Conservation (phyloP, 2,329 filamentous ascomycete genomes). For the Ophiosphaerella narmari region DNA sequence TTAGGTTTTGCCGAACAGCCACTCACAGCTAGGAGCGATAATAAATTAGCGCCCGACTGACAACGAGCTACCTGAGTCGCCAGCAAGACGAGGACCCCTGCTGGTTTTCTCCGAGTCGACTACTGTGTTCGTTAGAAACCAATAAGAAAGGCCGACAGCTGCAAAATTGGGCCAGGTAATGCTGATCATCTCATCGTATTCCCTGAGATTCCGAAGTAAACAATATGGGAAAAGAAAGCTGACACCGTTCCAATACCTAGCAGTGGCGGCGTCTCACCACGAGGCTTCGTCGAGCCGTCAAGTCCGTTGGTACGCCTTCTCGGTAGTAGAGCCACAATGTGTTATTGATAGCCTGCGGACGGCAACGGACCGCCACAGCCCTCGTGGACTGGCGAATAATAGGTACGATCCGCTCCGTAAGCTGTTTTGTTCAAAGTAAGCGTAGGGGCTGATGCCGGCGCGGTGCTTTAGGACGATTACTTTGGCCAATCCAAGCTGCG, state of each 20-base stretch:
- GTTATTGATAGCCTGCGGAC: slow-evolving; percentile 35
- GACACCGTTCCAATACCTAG: slow-evolving; percentile 38
- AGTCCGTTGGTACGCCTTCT: slow-evolving; percentile 22
- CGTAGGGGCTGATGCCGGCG: slow-evolving; percentile 38
- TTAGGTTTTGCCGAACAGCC: slow-evolving; percentile 43
- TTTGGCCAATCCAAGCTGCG: slow-evolving; percentile 39
- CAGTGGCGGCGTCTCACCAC: slow-evolving; percentile 22
- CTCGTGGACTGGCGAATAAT: slow-evolving; percentile 37
- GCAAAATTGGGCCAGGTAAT: slow-evolving; percentile 36
- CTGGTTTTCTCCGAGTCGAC: slow-evolving; percentile 41
- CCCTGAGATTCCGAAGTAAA: slow-evolving; percentile 44
- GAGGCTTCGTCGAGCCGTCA: slow-evolving; percentile 23
- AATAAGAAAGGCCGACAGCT: slow-evolving; percentile 33
- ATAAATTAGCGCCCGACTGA: slow-evolving; percentile 43
- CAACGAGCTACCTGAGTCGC: slow-evolving; percentile 39
- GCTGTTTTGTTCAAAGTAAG: slow-evolving; percentile 37
- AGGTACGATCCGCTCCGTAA: slow-evolving; percentile 40
- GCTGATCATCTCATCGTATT: slow-evolving; percentile 48
- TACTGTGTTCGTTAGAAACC: slow-evolving; percentile 33
- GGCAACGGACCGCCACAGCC: slow-evolving; percentile 34
- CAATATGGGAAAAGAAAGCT: slow-evolving; percentile 42
- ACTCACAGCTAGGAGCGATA: slow-evolving; percentile 37
- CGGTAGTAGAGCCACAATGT: slow-evolving; percentile 21
- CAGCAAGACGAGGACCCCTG: slow-evolving; percentile 34
- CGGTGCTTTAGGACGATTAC: slow-evolving; percentile 36